Evolutionary conservation across 768 basidiomycete species (phyloP).

Genomic region (Psilocybe cubensis): DNA sequence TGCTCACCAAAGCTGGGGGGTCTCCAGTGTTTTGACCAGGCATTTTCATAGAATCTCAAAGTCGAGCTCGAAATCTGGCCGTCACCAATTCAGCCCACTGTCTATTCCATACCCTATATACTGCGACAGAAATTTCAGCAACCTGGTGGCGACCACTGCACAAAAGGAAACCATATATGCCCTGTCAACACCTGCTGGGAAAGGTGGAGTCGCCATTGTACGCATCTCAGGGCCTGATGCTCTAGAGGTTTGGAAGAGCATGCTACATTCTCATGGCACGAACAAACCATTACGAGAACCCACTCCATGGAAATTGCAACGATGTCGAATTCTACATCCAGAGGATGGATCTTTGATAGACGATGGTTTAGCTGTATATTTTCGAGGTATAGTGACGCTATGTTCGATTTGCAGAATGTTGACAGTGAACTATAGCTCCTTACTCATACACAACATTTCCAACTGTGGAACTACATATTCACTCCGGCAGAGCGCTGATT

Average conservation of each 20-base stretch:
- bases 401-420: slow-evolving; percentile 1
- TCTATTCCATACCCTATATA: no score
- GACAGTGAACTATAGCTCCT: slow-evolving; percentile 49
- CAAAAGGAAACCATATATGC: slow-evolving; percentile 85
- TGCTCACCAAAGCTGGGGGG: background rate
- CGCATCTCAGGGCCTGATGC: slow-evolving; percentile 83
- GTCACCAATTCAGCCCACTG: no score
- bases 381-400: slow-evolving; percentile 55
- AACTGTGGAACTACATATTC: slow-evolving; percentile 83
- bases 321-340: slow-evolving; percentile 72
- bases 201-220: slow-evolving; percentile 81
- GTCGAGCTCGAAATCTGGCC: background rate
- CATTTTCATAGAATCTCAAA: background rate
- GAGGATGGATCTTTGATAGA: slow-evolving; percentile 65
- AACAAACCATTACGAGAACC: slow-evolving; percentile 34
- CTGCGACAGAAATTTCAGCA: no score
- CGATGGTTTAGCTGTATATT: slow-evolving; percentile 82
- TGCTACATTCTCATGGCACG: slow-evolving; percentile 48
- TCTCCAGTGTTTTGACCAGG: background rate
- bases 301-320: slow-evolving; percentile 68
- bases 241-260: slow-evolving; percentile 56
- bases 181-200: slow-evolving; percentile 85
- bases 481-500: slow-evolving; percentile 84
- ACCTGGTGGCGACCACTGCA: slow-evolving; percentile 43
- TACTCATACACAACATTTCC: slow-evolving; percentile 86